Conservation (phyloP, 306 rosid genomes). For the Cucurbita maxima region DNA sequence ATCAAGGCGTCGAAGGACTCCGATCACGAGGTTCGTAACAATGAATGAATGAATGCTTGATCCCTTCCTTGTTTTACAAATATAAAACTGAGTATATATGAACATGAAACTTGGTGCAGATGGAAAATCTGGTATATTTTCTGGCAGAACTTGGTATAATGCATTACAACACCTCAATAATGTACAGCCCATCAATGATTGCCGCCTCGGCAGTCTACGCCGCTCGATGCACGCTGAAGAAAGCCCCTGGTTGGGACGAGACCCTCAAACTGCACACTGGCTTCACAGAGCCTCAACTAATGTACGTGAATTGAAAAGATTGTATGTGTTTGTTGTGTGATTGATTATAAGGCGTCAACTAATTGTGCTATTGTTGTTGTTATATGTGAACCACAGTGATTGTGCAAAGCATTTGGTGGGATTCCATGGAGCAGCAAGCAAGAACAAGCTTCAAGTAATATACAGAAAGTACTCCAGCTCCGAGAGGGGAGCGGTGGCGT, state of each 20-base stretch:
- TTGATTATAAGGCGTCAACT: no score
- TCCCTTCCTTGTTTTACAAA: no score
- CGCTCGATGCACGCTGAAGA: constrained; percentile 56
- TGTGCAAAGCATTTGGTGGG: constrained; percentile 48
- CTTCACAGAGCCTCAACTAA: constrained; percentile 43
- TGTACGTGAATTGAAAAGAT: not conserved
- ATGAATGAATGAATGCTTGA: not conserved
- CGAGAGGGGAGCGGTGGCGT: constrained; percentile 45
- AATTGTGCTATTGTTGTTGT: no score
- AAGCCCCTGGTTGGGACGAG: constrained; percentile 53
- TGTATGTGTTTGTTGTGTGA: no score
- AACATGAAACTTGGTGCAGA: constrained; percentile 5
- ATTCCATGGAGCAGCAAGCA: constrained; percentile 26
- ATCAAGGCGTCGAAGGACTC: constrained; percentile 54
- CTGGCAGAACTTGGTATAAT: constrained; percentile 58
- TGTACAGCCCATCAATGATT: constrained; percentile 67
- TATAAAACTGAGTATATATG: no score
- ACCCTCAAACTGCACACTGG: constrained; percentile 59
- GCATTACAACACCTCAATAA: constrained; percentile 39
- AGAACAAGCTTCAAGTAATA: constrained; percentile 42
- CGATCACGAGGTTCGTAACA: constrained; percentile 22
- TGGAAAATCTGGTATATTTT: constrained; percentile 53
- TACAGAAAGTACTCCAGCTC: constrained; percentile 36
- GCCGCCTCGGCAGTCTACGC: constrained; percentile 87
- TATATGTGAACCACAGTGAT: not conserved